These are phyloP conservation scores for Pyricularia pennisetigena DNA, from an alignment of 2,329 filamentous ascomycete genomes.

Conservation along the genomic window DNA sequence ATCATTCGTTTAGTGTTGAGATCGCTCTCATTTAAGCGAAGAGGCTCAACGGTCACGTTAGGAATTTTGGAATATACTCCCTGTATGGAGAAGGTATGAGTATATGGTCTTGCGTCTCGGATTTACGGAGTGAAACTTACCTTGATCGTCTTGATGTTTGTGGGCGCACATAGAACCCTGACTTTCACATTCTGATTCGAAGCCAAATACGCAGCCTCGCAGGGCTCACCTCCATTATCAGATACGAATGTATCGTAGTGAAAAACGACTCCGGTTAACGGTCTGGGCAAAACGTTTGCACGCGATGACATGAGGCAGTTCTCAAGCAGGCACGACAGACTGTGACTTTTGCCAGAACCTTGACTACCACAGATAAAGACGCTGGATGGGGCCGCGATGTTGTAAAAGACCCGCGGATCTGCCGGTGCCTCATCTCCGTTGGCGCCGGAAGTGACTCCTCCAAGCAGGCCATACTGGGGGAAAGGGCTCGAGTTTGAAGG, in stretches of 20 bases:
- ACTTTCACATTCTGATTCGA: conserved; percentile 32
- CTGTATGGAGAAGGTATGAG: conserved; percentile 12
- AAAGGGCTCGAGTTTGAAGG: not conserved
- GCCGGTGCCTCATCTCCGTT: not conserved
- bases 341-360: conserved; percentile 55
- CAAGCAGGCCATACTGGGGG: conserved; percentile 1
- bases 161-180: conserved; percentile 43
- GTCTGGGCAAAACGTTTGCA: conserved; percentile 34
- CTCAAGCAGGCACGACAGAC: conserved; percentile 44
- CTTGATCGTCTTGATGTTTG: conserved; percentile 33
- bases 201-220: conserved; percentile 49
- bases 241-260: conserved; percentile 51
- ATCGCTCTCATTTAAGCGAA: conserved; percentile 39
- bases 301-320: conserved; percentile 40
- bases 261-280: conserved; percentile 52
- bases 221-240: conserved; percentile 36
- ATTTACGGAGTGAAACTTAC: conserved; percentile 12
- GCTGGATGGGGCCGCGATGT: conserved; percentile 41
- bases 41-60: conserved; percentile 35
- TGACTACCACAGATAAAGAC: conserved; percentile 56
- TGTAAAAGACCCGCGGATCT: conserved; percentile 31
- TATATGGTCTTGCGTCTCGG: not conserved
- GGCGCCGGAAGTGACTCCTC: not conserved
- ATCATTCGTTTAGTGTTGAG: conserved; percentile 50
- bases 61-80: conserved; percentile 29